Conservation (phyloP, 192 early-diverging fungal species). For the Mortierella claussenii region DNA sequence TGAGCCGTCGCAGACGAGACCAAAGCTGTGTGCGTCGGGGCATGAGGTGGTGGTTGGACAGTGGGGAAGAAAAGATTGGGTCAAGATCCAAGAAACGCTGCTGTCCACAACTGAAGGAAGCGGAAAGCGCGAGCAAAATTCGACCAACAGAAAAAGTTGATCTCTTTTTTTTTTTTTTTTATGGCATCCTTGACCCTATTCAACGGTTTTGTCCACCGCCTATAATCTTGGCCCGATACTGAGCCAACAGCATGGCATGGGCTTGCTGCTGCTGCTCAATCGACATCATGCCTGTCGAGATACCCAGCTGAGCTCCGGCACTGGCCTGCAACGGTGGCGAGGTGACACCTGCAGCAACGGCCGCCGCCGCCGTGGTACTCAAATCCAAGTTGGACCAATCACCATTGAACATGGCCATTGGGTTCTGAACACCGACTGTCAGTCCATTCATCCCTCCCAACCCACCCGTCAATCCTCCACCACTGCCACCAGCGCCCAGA, state of each 20-base stretch:
- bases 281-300: conserved; percentile 50
- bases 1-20: no score
- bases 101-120: no score
- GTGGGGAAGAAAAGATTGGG: no score
- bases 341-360: conserved; percentile 38
- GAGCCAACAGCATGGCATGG: conserved; percentile 42
- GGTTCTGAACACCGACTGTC: conserved; percentile 49
- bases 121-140: no score
- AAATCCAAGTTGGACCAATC: conserved; percentile 52
- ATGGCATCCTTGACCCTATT: neutral
- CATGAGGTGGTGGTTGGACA: no score
- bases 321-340: conserved; percentile 25
- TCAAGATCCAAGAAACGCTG: no score
- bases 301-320: conserved; percentile 28
- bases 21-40: no score
- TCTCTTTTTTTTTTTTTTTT: neutral
- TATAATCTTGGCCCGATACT: conserved; percentile 45
- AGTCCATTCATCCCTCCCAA: conserved; percentile 7
- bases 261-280: conserved; percentile 50
- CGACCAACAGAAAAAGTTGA: no score
- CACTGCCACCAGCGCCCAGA: conserved; percentile 13
- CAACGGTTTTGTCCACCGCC: conserved; percentile 43
- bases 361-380: conserved; percentile 45
- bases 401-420: conserved; percentile 52
- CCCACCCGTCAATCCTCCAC: conserved; percentile 30